A percentile compares a stretch with the other conserved stretches of the same genome.
Conservation (phyloP, 202 grass and related monocot genomes). For the Carex arenaria region DNA sequence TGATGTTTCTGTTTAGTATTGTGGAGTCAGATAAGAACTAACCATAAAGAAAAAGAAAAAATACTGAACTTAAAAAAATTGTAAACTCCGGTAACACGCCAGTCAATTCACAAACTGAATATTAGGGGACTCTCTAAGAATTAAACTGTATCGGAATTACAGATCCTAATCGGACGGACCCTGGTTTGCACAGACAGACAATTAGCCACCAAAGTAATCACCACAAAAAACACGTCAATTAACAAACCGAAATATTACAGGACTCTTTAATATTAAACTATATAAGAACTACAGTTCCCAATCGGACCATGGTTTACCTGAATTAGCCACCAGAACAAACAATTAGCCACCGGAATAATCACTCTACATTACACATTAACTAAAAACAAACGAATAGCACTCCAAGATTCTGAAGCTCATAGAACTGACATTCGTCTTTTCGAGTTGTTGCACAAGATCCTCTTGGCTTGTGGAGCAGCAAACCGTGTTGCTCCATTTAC, state of each 20-base stretch:
- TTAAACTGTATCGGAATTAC: no score
- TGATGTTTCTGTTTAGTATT: background rate
- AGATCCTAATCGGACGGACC: no score
- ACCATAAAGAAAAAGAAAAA: background rate
- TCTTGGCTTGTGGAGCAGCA: background rate
- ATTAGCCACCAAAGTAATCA: background rate
- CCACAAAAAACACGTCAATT: background rate
- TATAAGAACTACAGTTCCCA: background rate
- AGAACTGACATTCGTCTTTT: conserved; percentile 31
- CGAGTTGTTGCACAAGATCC: conserved; percentile 28
- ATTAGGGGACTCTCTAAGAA: no score
- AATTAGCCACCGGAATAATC: background rate
- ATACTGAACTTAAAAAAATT: background rate
- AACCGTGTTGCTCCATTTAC: conserved; percentile 33
- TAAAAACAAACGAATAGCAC: background rate
- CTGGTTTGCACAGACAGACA: no score
- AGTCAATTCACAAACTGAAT: no score
- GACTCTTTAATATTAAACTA: background rate
- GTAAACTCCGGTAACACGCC: no score
- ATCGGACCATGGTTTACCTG: background rate
- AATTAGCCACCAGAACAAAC: background rate
- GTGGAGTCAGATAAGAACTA: background rate
- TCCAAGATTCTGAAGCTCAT: background rate
- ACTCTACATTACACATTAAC: conserved; percentile 8
- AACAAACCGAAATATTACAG: background rate